These are phyloP conservation scores for Podila epicladia DNA, from an alignment of 192 early-diverging fungal genomes.

Conservation along the genomic window DNA sequence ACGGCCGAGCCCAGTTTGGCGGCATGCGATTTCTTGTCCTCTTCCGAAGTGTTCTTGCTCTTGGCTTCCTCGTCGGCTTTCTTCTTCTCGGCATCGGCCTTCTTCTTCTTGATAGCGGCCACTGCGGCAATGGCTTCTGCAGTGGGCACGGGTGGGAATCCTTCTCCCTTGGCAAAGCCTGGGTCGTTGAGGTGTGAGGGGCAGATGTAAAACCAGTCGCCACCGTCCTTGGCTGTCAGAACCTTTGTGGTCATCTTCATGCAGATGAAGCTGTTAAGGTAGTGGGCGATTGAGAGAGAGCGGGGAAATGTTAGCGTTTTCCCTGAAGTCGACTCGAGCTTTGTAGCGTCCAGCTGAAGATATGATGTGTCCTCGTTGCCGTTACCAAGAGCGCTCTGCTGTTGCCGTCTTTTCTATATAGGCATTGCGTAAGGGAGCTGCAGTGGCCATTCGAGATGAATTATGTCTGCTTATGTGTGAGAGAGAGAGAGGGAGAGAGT, in stretches of 20 bases:
- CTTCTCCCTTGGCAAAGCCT: constrained; percentile 52
- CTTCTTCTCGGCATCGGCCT: constrained; percentile 38
- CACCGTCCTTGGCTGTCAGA: constrained; percentile 57
- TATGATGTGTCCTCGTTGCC: neutral
- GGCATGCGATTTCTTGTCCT: constrained; percentile 29
- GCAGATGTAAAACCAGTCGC: constrained; percentile 65
- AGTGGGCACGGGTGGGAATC: constrained; percentile 35
- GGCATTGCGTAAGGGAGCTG: constrained; percentile 37
- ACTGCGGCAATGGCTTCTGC: constrained; percentile 34
- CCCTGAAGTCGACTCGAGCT: neutral
- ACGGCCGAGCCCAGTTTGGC: constrained; percentile 41
- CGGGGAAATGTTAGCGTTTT: neutral
- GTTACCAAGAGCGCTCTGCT: constrained; percentile 39
- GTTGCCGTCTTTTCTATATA: constrained; percentile 45
- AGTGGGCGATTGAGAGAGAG: neutral
- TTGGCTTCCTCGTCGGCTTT: constrained; percentile 25
- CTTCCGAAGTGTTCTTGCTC: constrained; percentile 7
- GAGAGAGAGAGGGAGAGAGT: neutral
- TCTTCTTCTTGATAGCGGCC: constrained; percentile 47
- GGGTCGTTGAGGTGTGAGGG: constrained; percentile 54
- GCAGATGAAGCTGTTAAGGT: constrained; percentile 56
- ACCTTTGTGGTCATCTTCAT: constrained; percentile 61
- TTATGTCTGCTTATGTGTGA: neutral
- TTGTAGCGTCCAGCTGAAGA: neutral
- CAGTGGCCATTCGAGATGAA: constrained; percentile 1